A percentile compares a stretch with the other conserved stretches of the same genome.
These are phyloP conservation scores for Rhizopus stolonifer DNA, from an alignment of 371 early-diverging fungal species.

Conservation along the genomic window DNA sequence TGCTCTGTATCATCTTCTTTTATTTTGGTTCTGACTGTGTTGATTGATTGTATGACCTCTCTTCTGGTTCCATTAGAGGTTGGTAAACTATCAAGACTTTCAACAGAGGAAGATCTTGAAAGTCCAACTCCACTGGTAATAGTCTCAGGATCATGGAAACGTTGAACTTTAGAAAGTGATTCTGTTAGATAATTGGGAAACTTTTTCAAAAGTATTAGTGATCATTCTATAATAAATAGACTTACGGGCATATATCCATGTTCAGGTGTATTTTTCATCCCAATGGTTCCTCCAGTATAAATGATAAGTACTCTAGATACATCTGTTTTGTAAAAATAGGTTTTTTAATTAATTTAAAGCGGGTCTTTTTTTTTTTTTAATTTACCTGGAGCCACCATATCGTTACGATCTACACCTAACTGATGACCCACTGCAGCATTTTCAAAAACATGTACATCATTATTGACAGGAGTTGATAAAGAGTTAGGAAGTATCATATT, in stretches of 20 bases:
- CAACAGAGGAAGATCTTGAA: slow-evolving; percentile 27
- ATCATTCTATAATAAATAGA: too few relatives aligned
- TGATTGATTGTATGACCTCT: slow-evolving; percentile 30
- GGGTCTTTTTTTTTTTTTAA: too few relatives aligned
- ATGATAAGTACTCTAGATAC: slow-evolving; percentile 84
- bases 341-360: not conserved
- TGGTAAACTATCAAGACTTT: slow-evolving; percentile 31
- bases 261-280: slow-evolving; percentile 80
- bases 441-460: slow-evolving; percentile 22
- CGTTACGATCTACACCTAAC: slow-evolving; percentile 46
- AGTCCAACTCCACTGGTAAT: slow-evolving; percentile 5
- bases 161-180: slow-evolving; percentile 67
- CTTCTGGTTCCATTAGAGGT: slow-evolving; percentile 4
- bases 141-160: slow-evolving; percentile 82
- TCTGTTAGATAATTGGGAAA: slow-evolving; percentile 74
- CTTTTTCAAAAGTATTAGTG: slow-evolving; percentile 21
- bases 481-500: not conserved
- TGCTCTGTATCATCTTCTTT: slow-evolving; percentile 13
- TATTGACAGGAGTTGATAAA: not conserved
- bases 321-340: slow-evolving; percentile 39
- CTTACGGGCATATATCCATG: slow-evolving; percentile 81
- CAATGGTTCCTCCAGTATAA: slow-evolving; percentile 96
- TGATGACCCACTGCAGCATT: slow-evolving; percentile 51
- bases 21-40: slow-evolving; percentile 30
- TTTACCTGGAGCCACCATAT: slow-evolving; percentile 52